Conservation (phyloP, 768 basidiomycete genomes). For the Boletus pseudo-olivaceus region DNA sequence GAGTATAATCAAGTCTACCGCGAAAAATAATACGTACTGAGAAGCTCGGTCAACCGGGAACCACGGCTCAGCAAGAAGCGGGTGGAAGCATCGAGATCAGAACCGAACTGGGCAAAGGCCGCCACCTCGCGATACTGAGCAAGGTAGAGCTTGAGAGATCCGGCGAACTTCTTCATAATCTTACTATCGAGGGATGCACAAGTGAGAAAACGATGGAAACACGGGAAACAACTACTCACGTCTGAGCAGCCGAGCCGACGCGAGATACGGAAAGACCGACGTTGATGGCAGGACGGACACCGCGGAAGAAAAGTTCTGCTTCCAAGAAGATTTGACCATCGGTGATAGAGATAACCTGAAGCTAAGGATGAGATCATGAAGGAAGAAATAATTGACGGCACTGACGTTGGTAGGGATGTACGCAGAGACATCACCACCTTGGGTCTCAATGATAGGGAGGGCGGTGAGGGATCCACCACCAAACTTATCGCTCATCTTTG, state of each 20-base stretch:
- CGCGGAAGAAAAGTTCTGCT: slow-evolving; percentile 99
- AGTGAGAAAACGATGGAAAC: neutral
- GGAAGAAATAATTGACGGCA: neutral
- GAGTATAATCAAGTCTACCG: slow-evolving; percentile 4
- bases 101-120: slow-evolving; percentile 99
- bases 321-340: slow-evolving; percentile 99
- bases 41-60: slow-evolving; percentile 95
- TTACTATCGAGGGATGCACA: slow-evolving; percentile 47
- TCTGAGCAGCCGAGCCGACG: slow-evolving; percentile 99
- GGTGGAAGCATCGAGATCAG: slow-evolving; percentile 98
- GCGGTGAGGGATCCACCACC: slow-evolving; percentile 99
- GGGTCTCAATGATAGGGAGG: slow-evolving; percentile 99
- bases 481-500: slow-evolving; percentile 99
- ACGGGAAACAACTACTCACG: slow-evolving; percentile 51
- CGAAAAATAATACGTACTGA: slow-evolving; percentile 50
- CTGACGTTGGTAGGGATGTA: slow-evolving; percentile 93
- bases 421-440: slow-evolving; percentile 99
- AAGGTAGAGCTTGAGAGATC: slow-evolving; percentile 99
- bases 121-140: slow-evolving; percentile 99
- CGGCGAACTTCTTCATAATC: slow-evolving; percentile 99
- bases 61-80: slow-evolving; percentile 98
- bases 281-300: slow-evolving; percentile 99
- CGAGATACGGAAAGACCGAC: slow-evolving; percentile 99
- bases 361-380: neutral
- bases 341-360: slow-evolving; percentile 97